Conservation (phyloP, 345 rosid species). For the Eucalyptus virginea region DNA sequence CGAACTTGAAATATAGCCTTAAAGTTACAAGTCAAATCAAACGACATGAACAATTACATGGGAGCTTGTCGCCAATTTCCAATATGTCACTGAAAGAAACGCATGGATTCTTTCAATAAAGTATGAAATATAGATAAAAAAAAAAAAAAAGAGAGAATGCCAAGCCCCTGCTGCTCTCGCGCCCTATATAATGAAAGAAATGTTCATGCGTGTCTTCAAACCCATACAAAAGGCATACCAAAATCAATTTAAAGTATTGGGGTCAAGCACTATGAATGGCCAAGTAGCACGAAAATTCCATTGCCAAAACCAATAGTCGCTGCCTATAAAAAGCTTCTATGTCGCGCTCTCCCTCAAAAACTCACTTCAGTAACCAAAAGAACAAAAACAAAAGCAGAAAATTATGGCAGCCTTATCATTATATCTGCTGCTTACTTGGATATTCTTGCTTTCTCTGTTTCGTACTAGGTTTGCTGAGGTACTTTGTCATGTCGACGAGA, state of each 20-base stretch:
- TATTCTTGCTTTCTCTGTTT: background rate
- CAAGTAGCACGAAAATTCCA: background rate
- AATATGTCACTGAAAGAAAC: too few relatives aligned
- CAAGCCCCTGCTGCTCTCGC: background rate
- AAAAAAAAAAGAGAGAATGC: background rate
- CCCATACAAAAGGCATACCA: background rate
- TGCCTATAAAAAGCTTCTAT: background rate
- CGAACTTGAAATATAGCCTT: background rate
- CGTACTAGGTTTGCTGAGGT: background rate
- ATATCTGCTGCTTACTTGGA: background rate
- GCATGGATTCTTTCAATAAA: too few relatives aligned
- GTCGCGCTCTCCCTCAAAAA: background rate
- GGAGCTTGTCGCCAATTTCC: background rate
- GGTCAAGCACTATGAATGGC: background rate
- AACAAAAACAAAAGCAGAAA: background rate
- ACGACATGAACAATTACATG: background rate
- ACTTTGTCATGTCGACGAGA: background rate
- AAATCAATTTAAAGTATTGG: background rate
- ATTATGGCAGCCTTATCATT: background rate
- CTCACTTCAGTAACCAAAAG: background rate
- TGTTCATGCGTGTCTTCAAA: background rate
- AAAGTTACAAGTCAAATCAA: background rate
- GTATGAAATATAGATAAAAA: background rate
- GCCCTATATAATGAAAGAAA: background rate
- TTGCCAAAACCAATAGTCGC: background rate